Evolutionary conservation across 75 land plant species (phyloP).

Genomic region (Selaginella moellendorffii): DNA sequence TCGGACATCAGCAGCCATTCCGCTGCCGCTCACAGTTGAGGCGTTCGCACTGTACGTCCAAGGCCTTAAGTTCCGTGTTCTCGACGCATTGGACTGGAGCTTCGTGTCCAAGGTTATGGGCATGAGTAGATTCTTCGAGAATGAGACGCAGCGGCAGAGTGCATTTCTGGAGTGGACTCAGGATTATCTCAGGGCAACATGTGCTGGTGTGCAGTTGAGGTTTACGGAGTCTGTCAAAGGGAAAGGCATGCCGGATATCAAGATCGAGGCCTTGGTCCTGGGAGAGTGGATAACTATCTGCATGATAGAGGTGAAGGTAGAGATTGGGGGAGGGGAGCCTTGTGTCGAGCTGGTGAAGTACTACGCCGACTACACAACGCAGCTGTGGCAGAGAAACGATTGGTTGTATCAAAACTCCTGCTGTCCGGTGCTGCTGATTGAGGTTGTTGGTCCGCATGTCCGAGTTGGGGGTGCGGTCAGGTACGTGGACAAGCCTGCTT

Average conservation of each 20-base stretch:
- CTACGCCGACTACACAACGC: not conserved
- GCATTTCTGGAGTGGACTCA: not conserved
- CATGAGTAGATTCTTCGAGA: not conserved
- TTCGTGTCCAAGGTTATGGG: not conserved
- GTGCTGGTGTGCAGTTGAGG: not conserved
- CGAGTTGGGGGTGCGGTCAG: constrained; percentile 2
- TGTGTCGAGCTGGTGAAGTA: not conserved
- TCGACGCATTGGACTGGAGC: not conserved
- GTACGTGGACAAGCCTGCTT: not conserved
- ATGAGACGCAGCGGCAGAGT: not conserved
- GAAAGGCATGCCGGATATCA: not conserved
- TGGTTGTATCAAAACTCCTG: not conserved
- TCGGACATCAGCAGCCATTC: not conserved
- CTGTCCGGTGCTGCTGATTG: not conserved
- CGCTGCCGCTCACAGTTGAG: constrained; percentile 1
- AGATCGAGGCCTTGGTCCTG: not conserved
- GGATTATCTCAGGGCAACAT: not conserved
- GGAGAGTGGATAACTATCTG: constrained; percentile 1
- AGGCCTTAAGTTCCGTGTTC: not conserved
- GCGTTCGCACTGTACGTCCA: not conserved
- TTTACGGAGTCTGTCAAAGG: not conserved
- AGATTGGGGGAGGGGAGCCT: not conserved
- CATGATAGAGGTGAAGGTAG: not conserved
- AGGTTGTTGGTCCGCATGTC: not conserved
- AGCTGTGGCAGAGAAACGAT: not conserved